Evolutionary conservation across 495 filamentous ascomycete genomes (phyloP), one percentile per base, ranked within the genome.

Genomic region (Xylaria palmicola): DNA sequence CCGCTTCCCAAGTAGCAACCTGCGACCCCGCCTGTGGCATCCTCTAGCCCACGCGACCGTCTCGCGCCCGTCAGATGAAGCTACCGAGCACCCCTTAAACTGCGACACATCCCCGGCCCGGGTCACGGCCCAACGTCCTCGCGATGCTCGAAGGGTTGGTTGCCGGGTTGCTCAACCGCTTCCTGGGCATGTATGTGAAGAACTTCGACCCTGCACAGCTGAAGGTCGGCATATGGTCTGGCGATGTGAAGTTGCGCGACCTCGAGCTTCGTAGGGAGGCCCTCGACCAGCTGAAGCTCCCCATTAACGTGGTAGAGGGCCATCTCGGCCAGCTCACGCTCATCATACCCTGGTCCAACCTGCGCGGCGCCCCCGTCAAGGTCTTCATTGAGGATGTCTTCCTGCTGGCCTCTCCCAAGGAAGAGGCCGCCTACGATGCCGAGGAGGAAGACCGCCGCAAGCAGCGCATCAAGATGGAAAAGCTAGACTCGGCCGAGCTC

Each of bases 141-240:
- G 74, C 63, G 59, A 87, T 87, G 85, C 72, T 87, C 70, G 85
- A 87, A 80, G 85, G 85, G 65, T 75, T 87, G 56, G 85, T 86
- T 63, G 91, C 94, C 65, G 95, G 92, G 74, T 81, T 98, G 78
- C 87, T 98, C 68, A 98, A 98, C 78, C 90, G 95, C 76, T 97
- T 98, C 77, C 77, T 98, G 85, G 95, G 95, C 79, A 97, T 98
- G 86, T 98, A 98, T 78, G 92, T 98, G 72, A 92, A 94, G 81
- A 98, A 98, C 74, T 98, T 98, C 71, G 93, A 98, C 73, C 88
- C 93, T 19, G 90, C 88, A 65, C 94, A 98, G 79, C 83, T 98
- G 48, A 97, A 97, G 70, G 91, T 98, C 58, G 94, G 94, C 56
- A 97, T 98, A 64, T 98, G 93, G 94, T 93, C 89, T 6, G 95